Conservation (phyloP, 345 rosid genomes). For the Psidium friedrichsthalianum region DNA sequence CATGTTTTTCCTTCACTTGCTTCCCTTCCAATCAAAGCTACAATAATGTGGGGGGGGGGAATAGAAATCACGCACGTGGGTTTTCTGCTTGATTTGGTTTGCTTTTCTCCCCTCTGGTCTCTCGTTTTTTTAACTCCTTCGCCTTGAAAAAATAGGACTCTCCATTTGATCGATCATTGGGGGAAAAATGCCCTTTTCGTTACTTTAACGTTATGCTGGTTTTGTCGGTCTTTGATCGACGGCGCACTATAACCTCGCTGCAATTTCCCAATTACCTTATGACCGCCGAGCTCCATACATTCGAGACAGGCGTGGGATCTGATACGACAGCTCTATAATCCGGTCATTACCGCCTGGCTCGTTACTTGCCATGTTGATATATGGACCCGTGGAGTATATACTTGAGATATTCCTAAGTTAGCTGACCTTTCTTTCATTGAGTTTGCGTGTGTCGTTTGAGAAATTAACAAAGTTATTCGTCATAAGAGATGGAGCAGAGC, state of each 20-base stretch:
- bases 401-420: background rate
- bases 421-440: background rate
- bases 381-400: background rate
- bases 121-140: background rate
- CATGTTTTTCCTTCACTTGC: background rate
- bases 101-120: background rate
- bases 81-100: background rate
- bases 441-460: background rate
- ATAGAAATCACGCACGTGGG: background rate
- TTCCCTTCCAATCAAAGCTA: background rate
- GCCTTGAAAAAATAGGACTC: too few relatives aligned
- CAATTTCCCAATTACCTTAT: background rate
- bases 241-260: background rate
- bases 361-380: background rate
- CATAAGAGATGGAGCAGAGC: too few relatives aligned
- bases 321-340: background rate
- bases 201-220: too few relatives aligned
- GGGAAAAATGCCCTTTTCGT: background rate
- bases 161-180: too few relatives aligned
- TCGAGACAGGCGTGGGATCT: rapidly evolving
- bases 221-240: too few relatives aligned
- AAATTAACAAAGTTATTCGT: background rate
- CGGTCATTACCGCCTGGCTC: too few relatives aligned
- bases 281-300: too few relatives aligned
- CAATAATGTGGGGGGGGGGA: background rate